Evolutionary conservation across 176 grass and related monocot species (phyloP).

Genomic region (Ensete ventricosum): DNA sequence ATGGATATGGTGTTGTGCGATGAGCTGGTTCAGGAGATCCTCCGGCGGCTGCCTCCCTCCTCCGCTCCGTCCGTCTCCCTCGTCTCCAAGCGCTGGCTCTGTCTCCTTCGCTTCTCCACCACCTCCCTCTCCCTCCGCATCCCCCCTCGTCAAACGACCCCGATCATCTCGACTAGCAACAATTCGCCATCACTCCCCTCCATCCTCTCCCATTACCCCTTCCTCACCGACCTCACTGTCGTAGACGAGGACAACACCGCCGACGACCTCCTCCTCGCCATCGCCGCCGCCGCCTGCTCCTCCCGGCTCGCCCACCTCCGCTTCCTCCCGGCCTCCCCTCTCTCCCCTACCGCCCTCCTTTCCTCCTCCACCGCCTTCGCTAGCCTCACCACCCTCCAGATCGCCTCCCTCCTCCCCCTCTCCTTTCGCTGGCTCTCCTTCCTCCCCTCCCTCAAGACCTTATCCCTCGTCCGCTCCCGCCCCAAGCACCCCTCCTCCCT

Average conservation of each 20-base stretch:
- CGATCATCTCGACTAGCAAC: no score
- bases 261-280: constrained; percentile 34
- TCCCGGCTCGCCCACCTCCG: constrained; percentile 37
- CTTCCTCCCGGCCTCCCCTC: constrained; percentile 36
- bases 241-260: constrained; percentile 9
- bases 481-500: background rate
- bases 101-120: constrained; percentile 52
- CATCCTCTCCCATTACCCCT: constrained; percentile 61
- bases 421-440: constrained; percentile 52
- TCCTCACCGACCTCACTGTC: constrained; percentile 52
- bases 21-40: constrained; percentile 77
- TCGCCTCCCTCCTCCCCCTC: constrained; percentile 37
- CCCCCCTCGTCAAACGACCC: constrained; percentile 14
- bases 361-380: constrained; percentile 29
- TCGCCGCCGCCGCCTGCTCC: constrained; percentile 37
- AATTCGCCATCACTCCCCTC: constrained; percentile 22
- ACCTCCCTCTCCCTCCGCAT: constrained; percentile 46
- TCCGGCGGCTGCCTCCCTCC: constrained; percentile 46
- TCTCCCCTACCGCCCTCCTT: constrained; percentile 41
- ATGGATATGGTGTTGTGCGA: constrained; percentile 64
- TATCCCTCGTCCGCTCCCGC: constrained; percentile 57
- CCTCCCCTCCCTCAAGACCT: constrained; percentile 52
- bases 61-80: constrained; percentile 52
- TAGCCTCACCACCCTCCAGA: constrained; percentile 51
- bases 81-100: constrained; percentile 75